Conservation (phyloP, 306 rosid species). For the Medicago lupulina region DNA sequence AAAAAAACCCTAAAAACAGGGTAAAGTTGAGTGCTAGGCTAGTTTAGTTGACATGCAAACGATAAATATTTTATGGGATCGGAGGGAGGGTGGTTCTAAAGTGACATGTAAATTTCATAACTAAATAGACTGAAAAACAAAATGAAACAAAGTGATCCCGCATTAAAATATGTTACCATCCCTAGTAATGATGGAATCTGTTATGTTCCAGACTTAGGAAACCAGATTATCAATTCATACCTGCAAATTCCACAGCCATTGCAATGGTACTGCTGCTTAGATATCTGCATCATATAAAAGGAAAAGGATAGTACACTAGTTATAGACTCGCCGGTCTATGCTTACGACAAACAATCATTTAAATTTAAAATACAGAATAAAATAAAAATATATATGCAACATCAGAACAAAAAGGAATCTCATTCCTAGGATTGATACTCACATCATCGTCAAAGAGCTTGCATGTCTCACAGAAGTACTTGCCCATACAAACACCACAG, state of each 20-base stretch:
- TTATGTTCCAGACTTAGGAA: neutral
- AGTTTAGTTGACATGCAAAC: neutral
- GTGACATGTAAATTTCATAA: neutral
- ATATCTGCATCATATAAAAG: constrained; percentile 52
- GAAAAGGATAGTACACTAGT: neutral
- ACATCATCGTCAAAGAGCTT: constrained; percentile 94
- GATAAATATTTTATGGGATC: neutral
- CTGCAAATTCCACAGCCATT: constrained; percentile 91
- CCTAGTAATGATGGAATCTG: constrained; percentile 2
- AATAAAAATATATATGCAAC: neutral
- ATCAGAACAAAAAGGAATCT: neutral
- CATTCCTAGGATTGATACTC: constrained; percentile 44
- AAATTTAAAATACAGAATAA: neutral
- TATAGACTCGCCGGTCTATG: neutral
- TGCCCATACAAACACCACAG: constrained; percentile 94
- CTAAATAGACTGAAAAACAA: neutral
- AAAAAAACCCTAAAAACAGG: neutral
- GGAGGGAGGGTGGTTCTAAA: neutral
- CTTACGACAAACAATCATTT: constrained; percentile 1
- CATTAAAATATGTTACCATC: neutral
- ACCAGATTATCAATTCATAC: constrained; percentile 46
- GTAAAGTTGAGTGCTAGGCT: neutral
- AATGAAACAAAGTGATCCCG: neutral
- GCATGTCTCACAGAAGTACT: constrained; percentile 83
- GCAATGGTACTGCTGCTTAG: constrained; percentile 87